Conservation (phyloP, 495 filamentous ascomycete species). For the Hypoxylon fuscum region DNA sequence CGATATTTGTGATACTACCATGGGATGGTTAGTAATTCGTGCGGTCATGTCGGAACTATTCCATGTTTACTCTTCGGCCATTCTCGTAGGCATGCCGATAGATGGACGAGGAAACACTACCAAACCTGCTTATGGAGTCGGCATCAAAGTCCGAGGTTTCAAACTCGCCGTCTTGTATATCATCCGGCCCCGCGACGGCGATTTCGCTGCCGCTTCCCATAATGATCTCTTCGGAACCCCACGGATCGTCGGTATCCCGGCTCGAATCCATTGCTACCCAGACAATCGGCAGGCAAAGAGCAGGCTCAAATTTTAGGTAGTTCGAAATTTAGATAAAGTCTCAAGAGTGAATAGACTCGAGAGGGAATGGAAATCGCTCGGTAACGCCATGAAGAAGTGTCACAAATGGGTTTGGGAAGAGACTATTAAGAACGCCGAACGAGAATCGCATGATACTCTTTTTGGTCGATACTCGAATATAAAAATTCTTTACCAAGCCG, state of each 20-base stretch:
- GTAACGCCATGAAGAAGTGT: not conserved
- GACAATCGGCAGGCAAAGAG: not conserved
- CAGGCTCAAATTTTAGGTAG: not conserved
- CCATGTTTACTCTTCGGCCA: constrained; percentile 52
- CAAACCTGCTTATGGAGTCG: constrained; percentile 30
- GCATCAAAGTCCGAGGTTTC: constrained; percentile 44
- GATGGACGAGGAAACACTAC: constrained; percentile 52
- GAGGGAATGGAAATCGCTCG: not conserved
- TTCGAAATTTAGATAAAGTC: not conserved
- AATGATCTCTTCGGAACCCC: constrained; percentile 1
- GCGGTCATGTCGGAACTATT: not conserved
- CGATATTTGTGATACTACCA: constrained; percentile 26
- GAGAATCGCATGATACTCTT: not conserved
- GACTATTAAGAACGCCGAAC: not conserved
- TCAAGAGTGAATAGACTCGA: not conserved
- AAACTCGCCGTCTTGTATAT: constrained; percentile 37
- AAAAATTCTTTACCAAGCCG: not conserved
- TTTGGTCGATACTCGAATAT: not conserved
- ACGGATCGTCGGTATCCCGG: constrained; percentile 1
- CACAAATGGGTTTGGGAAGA: not conserved
- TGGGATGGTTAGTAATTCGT: constrained; percentile 4
- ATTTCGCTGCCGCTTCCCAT: constrained; percentile 3
- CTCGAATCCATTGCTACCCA: not conserved
- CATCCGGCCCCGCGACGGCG: constrained; percentile 5
- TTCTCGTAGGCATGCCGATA: constrained; percentile 61